A percentile compares a stretch with the other conserved stretches of the same genome.
Conservation (phyloP, 352 stramenopile genomes). For the Nothophytophthora sp. region DNA sequence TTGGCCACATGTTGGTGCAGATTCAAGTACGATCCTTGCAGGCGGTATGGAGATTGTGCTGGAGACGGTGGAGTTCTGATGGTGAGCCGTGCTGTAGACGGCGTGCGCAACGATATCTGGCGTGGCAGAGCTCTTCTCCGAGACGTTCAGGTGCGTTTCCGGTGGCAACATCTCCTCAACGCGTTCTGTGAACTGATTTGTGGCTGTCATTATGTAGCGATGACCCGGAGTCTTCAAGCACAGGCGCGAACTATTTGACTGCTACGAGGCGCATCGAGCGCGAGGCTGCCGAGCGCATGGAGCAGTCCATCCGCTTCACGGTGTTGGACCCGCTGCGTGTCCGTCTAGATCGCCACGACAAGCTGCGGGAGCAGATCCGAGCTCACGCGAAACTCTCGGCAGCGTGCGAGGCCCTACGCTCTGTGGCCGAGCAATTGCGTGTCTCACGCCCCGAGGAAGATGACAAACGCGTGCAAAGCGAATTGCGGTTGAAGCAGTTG, state of each 20-base stretch:
- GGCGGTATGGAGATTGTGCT: not conserved
- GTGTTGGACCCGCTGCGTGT: constrained; percentile 64
- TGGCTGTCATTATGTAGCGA: constrained; percentile 20
- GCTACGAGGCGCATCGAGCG: constrained; percentile 57
- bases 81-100: constrained; percentile 16
- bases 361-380: constrained; percentile 41
- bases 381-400: constrained; percentile 18
- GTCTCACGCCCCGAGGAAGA: constrained; percentile 41
- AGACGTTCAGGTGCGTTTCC: constrained; percentile 41
- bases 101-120: constrained; percentile 47
- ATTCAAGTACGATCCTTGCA: constrained; percentile 57
- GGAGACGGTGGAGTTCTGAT: not conserved
- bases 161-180: constrained; percentile 8
- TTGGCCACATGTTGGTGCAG: constrained; percentile 56
- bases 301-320: constrained; percentile 81
- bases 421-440: constrained; percentile 30
- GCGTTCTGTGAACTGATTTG: not conserved
- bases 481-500: constrained; percentile 41
- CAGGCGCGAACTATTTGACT: constrained; percentile 44
- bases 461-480: constrained; percentile 34
- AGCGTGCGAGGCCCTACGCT: constrained; percentile 24
- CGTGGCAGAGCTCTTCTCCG: constrained; percentile 55
- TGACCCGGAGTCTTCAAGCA: constrained; percentile 20
- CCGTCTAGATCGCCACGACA: constrained; percentile 50
- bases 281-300: constrained; percentile 60